Percentiles rank a stretch among this genome's conserved stretches.
phyloP scores from a whole-genome alignment of 768 basidiomycete species.

The Daedaleopsis nitida region DNA sequence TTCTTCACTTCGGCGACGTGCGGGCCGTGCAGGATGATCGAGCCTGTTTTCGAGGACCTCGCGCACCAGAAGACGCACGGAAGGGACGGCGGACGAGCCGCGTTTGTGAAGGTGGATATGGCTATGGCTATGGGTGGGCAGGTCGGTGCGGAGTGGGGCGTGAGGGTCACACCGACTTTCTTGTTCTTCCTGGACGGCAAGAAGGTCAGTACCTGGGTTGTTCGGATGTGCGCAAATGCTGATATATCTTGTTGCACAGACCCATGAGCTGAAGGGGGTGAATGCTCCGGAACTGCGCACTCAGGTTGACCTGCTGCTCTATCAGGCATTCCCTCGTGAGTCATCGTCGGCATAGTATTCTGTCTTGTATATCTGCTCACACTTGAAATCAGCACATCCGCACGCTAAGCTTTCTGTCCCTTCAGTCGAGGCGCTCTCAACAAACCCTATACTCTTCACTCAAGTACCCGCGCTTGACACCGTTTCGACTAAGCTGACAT shows the following conservation, averaged over 20 bases:
- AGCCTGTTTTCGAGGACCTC: slow-evolving; percentile 79
- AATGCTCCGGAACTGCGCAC: slow-evolving; percentile 67
- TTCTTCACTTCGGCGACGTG: slow-evolving; percentile 83
- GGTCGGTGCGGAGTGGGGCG: slow-evolving; percentile 63
- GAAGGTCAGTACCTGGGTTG: slow-evolving; percentile 50
- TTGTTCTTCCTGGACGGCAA: slow-evolving; percentile 80
- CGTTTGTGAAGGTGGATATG: slow-evolving; percentile 86
- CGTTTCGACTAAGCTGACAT: slow-evolving; percentile 58
- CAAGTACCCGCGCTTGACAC: slow-evolving; percentile 71
- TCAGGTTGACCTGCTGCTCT: slow-evolving; percentile 75
- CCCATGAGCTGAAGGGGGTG: slow-evolving; percentile 72
- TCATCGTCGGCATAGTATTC: slow-evolving; percentile 16
- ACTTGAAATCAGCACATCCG: slow-evolving; percentile 61
- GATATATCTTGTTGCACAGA: slow-evolving; percentile 38
- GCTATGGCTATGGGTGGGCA: slow-evolving; percentile 62
- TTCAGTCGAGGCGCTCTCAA: slow-evolving; percentile 59
- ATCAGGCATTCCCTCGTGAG: slow-evolving; percentile 80
- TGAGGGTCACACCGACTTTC: slow-evolving; percentile 86
- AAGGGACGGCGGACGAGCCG: slow-evolving; percentile 45
- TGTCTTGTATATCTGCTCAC: background rate
- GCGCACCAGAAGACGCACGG: slow-evolving; percentile 58
- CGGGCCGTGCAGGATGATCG: slow-evolving; percentile 80
- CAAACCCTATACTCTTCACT: slow-evolving; percentile 74
- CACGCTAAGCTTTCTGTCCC: slow-evolving; percentile 66
- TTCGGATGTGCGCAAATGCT: background rate